Base-by-base conservation (phyloP, 1,139 yeast genomes). In the Protomyces gravidus region DNA sequence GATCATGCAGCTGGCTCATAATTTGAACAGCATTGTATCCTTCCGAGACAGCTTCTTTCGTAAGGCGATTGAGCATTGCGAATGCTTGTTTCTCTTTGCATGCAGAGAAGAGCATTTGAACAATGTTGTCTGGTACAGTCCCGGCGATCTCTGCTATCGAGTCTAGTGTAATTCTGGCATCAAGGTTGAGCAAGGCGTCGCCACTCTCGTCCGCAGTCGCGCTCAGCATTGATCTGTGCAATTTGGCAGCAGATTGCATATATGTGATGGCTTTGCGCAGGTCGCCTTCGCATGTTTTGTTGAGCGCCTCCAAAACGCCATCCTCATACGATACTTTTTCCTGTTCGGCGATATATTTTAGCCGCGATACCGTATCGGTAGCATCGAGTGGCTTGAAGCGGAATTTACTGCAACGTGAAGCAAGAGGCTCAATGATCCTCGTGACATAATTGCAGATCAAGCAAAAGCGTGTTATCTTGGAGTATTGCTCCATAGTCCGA, bases 401-500 rank as follows among this genome's bases (percentile, higher is more conserved):
- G 72, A 92, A 94, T 71, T 92, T 92, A 51, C 97, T 88, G 73
- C 98, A 92, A 69, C 99, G 80, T 55, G 96, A 89, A 2, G 97
- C 97, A 64, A 92, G 75, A 0, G 99, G 98, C 68, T 90, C 97
- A 63, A 94, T 94, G 67, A 92, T 92, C 63, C 97, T 78, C 2
- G 98, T 94, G 64, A 94, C 94, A 72, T 92, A 92, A 70, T 92
- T 92, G 77, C 98, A 94, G 61, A 92, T 86, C 65, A 92, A 75
- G 71, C 97, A 90, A 73, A 92, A 92, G 66, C 99, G 78, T 0
- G 98, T 92, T 55, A 90, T 90, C 50, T 81, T 81, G 2, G 97
- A 86, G 72, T 89, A 92, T 5, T 86, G 88, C 71, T 92, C 99
- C 96, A 92, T 92, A 1, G 97, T 92, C 72, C 98, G 80, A 73